Percentiles rank a stretch among this genome's conserved stretches.
These are phyloP conservation scores for Ophiostoma fasciatum DNA, from an alignment of 2,329 filamentous ascomycete genomes.

Conservation along the genomic window DNA sequence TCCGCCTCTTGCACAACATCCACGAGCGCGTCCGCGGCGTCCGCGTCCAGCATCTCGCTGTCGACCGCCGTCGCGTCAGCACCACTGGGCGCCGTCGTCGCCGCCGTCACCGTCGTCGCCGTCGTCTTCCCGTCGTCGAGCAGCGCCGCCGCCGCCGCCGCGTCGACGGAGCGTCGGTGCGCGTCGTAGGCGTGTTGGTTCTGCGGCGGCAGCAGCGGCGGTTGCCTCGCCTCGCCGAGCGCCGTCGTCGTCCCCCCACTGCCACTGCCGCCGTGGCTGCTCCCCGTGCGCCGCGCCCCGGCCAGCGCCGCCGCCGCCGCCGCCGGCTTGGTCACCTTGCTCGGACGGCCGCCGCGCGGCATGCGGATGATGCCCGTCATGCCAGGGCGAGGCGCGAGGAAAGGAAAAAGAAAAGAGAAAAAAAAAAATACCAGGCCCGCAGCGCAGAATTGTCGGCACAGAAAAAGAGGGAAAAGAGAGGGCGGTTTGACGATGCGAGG, in stretches of 20 bases:
- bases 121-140: too few species aligned
- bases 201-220: background rate
- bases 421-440: too few species aligned
- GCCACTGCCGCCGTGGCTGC: conserved; percentile 10
- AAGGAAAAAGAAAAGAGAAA: too few species aligned
- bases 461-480: too few species aligned
- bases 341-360: conserved; percentile 23
- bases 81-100: background rate
- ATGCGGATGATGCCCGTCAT: conserved; percentile 24
- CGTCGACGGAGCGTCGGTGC: background rate
- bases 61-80: background rate
- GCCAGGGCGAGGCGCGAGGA: too few species aligned
- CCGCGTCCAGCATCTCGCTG: background rate
- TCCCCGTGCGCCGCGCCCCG: background rate
- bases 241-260: conserved; percentile 8
- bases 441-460: too few species aligned
- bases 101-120: background rate
- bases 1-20: too few species aligned
- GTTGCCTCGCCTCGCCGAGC: background rate
- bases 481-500: too few species aligned
- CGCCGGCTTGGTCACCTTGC: conserved; percentile 29
- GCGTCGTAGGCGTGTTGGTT: background rate
- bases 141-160: background rate
- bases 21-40: conserved; percentile 12
- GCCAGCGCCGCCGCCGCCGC: conserved; percentile 14